Conservation (phyloP, 495 filamentous ascomycete genomes). For the Lepidopterella palustris region DNA sequence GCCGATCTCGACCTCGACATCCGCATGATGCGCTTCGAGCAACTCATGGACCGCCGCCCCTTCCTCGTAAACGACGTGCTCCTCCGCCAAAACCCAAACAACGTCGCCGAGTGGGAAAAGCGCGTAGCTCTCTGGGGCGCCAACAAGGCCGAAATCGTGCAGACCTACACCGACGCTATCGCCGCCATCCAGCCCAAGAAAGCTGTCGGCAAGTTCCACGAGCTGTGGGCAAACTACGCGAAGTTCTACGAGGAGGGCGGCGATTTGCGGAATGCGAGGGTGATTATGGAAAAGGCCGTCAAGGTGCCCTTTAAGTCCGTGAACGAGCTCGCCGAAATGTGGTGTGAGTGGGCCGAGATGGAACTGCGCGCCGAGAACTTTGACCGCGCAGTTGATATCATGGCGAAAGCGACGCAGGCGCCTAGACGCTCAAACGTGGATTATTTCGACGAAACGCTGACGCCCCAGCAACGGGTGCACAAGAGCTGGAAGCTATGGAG, state of each 20-base stretch:
- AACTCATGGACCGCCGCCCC: slow-evolving; percentile 92
- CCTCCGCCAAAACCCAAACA: slow-evolving; percentile 92
- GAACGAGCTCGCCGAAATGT: slow-evolving; percentile 91
- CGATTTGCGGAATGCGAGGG: slow-evolving; percentile 74
- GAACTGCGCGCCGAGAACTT: slow-evolving; percentile 94
- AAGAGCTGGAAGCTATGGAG: slow-evolving; percentile 99
- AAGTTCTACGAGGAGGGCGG: slow-evolving; percentile 93
- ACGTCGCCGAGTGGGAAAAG: slow-evolving; percentile 96
- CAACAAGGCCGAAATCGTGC: slow-evolving; percentile 82
- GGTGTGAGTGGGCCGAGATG: slow-evolving; percentile 99
- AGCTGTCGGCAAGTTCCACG: slow-evolving; percentile 87
- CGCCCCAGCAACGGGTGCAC: slow-evolving; percentile 92
- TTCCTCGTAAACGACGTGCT: slow-evolving; percentile 97
- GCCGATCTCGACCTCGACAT: slow-evolving; percentile 96
- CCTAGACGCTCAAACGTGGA: slow-evolving; percentile 93
- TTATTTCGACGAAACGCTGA: slow-evolving; percentile 93
- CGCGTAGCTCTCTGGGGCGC: slow-evolving; percentile 90
- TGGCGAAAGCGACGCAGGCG: slow-evolving; percentile 94
- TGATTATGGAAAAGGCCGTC: slow-evolving; percentile 96
- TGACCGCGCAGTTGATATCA: slow-evolving; percentile 86
- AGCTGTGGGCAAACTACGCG: slow-evolving; percentile 95
- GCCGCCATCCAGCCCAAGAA: slow-evolving; percentile 90
- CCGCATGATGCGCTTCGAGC: slow-evolving; percentile 95
- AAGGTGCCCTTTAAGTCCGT: slow-evolving; percentile 96
- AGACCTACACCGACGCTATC: slow-evolving; percentile 94